Evolutionary conservation across 257 asterid genomes (phyloP).

Genomic region (Pogostemon cablin): DNA sequence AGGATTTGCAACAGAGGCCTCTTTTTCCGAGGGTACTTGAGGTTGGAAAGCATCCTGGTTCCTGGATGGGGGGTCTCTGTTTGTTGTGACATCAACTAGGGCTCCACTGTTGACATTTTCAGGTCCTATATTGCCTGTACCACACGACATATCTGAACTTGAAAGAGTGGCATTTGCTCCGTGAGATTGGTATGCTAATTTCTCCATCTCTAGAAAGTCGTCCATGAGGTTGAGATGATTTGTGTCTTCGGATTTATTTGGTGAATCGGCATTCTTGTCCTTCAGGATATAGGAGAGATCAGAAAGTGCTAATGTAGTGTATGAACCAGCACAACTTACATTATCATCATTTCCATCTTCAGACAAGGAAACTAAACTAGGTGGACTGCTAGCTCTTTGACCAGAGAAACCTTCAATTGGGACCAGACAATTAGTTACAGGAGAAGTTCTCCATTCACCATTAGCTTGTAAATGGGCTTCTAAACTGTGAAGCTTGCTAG

Average conservation of each 20-base stretch:
- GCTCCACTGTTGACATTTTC: constrained; percentile 26
- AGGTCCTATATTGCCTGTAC: no score
- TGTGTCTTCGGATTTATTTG: constrained; percentile 57
- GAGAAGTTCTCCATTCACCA: constrained; percentile 53
- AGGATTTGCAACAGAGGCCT: constrained; percentile 37
- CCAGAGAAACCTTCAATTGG: constrained; percentile 46
- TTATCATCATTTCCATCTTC: constrained; percentile 81
- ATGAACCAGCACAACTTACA: constrained; percentile 79
- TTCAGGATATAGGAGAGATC: constrained; percentile 66
- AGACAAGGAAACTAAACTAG: constrained; percentile 65
- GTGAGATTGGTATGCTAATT: constrained; percentile 65
- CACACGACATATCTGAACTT: no score
- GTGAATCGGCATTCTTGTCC: constrained; percentile 59
- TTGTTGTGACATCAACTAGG: constrained; percentile 33
- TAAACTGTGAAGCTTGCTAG: constrained; percentile 70
- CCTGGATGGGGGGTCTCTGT: constrained; percentile 37
- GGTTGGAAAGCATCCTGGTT: constrained; percentile 31
- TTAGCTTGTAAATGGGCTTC: constrained; percentile 60
- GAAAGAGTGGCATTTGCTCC: constrained; percentile 42
- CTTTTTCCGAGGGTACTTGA: constrained; percentile 33
- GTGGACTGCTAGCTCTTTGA: constrained; percentile 51
- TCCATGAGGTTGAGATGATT: constrained; percentile 81
- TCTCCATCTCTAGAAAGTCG: constrained; percentile 99
- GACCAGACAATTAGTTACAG: constrained; percentile 36
- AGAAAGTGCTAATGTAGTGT: constrained; percentile 56